Conservation (phyloP, 2,329 filamentous ascomycete genomes). For the Ascochyta pisi region DNA sequence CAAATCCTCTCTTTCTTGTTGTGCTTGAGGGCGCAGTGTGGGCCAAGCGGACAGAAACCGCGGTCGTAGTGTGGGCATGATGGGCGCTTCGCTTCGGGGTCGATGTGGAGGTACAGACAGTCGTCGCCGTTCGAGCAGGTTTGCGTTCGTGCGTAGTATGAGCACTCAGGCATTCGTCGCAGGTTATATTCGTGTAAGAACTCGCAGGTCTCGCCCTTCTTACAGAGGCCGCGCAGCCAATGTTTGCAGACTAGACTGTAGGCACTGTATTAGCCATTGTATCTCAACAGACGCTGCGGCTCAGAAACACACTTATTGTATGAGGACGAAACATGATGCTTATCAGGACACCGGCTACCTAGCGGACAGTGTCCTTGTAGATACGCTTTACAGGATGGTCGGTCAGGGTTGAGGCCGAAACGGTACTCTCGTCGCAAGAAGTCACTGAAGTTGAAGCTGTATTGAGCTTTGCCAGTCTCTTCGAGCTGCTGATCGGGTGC, state of each 20-base stretch:
- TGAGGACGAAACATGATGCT: constrained; percentile 69
- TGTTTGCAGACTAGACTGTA: constrained; percentile 90
- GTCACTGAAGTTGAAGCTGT: constrained; percentile 83
- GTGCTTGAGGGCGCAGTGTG: constrained; percentile 86
- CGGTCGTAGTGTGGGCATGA: constrained; percentile 83
- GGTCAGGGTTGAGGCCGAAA: constrained; percentile 74
- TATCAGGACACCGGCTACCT: constrained; percentile 83
- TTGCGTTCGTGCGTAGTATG: constrained; percentile 90
- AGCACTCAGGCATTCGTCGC: constrained; percentile 97
- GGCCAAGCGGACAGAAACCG: constrained; percentile 92
- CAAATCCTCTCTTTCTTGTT: constrained; percentile 78
- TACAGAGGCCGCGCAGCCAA: constrained; percentile 96
- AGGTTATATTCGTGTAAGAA: constrained; percentile 99
- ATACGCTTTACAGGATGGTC: constrained; percentile 84
- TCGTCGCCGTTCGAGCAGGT: constrained; percentile 98
- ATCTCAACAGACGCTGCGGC: neutral
- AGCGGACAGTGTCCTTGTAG: constrained; percentile 85
- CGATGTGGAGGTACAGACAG: constrained; percentile 90
- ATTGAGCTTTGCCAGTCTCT: constrained; percentile 48
- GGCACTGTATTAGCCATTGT: constrained; percentile 14
- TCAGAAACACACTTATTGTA: constrained; percentile 65
- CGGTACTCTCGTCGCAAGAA: constrained; percentile 85
- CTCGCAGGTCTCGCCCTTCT: constrained; percentile 96
- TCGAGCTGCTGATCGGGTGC: constrained; percentile 38
- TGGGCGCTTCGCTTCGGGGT: constrained; percentile 72